A percentile compares a stretch with the other conserved stretches of the same genome.
Evolutionary conservation across 2,329 filamentous ascomycete species (phyloP).

Genomic region (Monilinia polystroma): DNA sequence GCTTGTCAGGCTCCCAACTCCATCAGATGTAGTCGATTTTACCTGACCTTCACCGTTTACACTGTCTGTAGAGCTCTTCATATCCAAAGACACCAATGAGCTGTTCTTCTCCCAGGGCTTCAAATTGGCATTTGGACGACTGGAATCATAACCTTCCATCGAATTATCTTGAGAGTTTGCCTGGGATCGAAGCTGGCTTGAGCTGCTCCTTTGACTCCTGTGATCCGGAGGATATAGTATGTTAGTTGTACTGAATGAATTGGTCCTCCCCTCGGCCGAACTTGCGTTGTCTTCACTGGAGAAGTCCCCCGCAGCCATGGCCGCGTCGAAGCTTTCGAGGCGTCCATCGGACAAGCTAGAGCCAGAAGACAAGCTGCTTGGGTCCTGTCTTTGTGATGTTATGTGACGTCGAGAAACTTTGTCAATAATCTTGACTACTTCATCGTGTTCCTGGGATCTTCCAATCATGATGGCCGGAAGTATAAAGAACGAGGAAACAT

Average conservation of each 20-base stretch:
- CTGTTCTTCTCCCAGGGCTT: constrained; percentile 38
- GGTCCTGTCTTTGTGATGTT: constrained; percentile 45
- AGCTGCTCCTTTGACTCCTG: constrained; percentile 24
- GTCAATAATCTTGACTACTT: constrained; percentile 73
- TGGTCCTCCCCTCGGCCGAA: constrained; percentile 51
- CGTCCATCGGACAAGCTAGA: constrained; percentile 51
- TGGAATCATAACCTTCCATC: constrained; percentile 29
- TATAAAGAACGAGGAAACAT: constrained; percentile 77
- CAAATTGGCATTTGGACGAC: constrained; percentile 21
- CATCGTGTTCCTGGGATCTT: constrained; percentile 67
- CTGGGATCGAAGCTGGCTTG: constrained; percentile 29
- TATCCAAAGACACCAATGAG: constrained; percentile 30
- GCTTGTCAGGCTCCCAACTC: constrained; percentile 35
- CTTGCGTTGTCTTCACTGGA: constrained; percentile 59
- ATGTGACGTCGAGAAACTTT: constrained; percentile 67
- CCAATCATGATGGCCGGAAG: constrained; percentile 81
- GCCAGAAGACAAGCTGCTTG: constrained; percentile 50
- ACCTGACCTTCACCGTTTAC: constrained; percentile 23
- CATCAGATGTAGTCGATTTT: constrained; percentile 34
- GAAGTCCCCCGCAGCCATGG: constrained; percentile 46
- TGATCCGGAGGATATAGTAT: constrained; percentile 22
- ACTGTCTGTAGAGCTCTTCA: constrained; percentile 31
- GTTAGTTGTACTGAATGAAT: constrained; percentile 26
- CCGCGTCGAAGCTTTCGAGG: constrained; percentile 41
- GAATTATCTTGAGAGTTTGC: constrained; percentile 33